Conservation (phyloP, 768 basidiomycete species). For the Pulveroboletus sp. region DNA sequence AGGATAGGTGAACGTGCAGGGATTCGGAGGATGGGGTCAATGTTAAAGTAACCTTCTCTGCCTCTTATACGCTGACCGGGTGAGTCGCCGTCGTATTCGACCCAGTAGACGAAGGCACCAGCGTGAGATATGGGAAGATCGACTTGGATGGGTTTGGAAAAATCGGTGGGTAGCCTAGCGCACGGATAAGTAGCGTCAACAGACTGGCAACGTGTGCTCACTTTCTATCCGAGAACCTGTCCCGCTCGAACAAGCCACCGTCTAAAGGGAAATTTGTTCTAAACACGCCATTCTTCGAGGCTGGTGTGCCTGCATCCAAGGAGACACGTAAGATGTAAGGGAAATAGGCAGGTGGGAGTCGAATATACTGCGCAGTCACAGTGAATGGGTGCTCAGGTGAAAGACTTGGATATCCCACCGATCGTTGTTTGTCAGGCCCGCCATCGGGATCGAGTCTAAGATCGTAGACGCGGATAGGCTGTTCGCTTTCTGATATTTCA, state of each 20-base stretch:
- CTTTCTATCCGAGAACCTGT: constrained; percentile 71
- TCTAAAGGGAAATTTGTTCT: constrained; percentile 97
- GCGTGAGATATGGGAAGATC: constrained; percentile 96
- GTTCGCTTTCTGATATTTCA: constrained; percentile 45
- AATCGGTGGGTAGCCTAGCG: constrained; percentile 73
- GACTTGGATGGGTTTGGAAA: constrained; percentile 87
- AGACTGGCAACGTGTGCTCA: constrained; percentile 34
- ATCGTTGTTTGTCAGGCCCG: constrained; percentile 79
- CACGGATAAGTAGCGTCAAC: constrained; percentile 13
- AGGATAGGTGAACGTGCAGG: constrained; percentile 76
- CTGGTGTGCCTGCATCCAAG: constrained; percentile 88
- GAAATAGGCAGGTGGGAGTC: constrained; percentile 83
- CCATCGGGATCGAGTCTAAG: constrained; percentile 86
- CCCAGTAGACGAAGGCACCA: constrained; percentile 92
- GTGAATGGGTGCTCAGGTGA: constrained; percentile 6
- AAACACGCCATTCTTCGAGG: constrained; percentile 85
- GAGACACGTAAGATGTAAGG: constrained; percentile 92
- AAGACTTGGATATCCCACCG: constrained; percentile 48
- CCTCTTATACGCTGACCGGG: constrained; percentile 67
- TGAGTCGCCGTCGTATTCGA: constrained; percentile 76
- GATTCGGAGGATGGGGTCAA: constrained; percentile 82
- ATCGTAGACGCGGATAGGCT: constrained; percentile 79
- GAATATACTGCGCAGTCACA: constrained; percentile 73
- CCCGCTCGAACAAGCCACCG: constrained; percentile 79
- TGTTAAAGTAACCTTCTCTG: constrained; percentile 91